phyloP scores from a whole-genome alignment of 148 eudicot genomes.

The Tetragonia tetragonoides region DNA sequence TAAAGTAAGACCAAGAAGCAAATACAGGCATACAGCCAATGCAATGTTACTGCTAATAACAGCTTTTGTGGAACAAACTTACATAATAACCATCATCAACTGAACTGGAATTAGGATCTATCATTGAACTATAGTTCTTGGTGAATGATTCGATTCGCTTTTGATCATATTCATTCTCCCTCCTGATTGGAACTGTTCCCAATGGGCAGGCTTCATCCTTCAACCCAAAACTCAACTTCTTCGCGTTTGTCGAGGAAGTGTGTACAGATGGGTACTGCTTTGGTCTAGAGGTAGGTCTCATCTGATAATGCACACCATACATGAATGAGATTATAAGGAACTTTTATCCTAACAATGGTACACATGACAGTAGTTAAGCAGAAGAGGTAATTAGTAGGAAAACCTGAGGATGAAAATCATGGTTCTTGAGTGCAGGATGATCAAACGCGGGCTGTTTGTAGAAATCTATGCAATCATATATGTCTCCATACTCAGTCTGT shows the following conservation, averaged over 20 bases:
- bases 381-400: not conserved
- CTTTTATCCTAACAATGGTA: not conserved
- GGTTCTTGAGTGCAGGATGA: conserved; percentile 10
- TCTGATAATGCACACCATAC: not conserved
- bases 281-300: conserved; percentile 10
- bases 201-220: conserved; percentile 9
- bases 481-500: conserved; percentile 10
- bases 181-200: conserved; percentile 19
- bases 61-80: not conserved
- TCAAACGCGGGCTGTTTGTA: conserved; percentile 12
- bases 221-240: not conserved
- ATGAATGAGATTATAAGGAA: not conserved
- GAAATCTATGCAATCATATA: conserved; percentile 13
- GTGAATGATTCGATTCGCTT: not conserved
- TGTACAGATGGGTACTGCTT: too few species aligned
- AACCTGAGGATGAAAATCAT: conserved; percentile 9
- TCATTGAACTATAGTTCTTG: not conserved
- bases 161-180: not conserved
- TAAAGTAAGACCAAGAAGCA: not conserved
- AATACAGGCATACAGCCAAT: too few species aligned
- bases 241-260: too few species aligned
- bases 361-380: not conserved
- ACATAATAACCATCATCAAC: not conserved
- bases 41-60: too few species aligned
- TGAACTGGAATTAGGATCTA: not conserved